phyloP scores from a whole-genome alignment of 495 filamentous ascomycete genomes.

The Neurospora pannonica region DNA sequence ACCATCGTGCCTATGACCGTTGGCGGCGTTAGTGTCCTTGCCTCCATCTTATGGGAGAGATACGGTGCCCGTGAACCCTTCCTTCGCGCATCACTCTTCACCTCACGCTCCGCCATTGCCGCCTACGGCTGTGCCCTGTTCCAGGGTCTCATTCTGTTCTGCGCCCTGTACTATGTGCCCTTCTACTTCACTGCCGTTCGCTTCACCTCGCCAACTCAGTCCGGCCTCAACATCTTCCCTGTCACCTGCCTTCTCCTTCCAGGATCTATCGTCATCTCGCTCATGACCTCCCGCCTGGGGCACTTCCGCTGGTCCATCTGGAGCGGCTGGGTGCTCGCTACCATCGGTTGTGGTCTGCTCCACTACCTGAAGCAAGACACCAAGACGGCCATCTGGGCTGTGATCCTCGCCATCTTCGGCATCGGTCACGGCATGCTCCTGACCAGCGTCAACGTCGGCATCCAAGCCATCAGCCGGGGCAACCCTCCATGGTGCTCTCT shows the following conservation, averaged over 20 bases:
- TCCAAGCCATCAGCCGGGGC: slow-evolving; percentile 42
- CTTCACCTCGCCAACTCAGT: slow-evolving; percentile 40
- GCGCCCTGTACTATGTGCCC: slow-evolving; percentile 48
- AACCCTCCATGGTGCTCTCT: no score
- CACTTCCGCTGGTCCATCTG: slow-evolving; percentile 46
- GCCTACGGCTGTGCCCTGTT: slow-evolving; percentile 24
- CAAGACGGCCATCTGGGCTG: slow-evolving; percentile 37
- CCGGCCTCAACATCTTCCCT: slow-evolving; percentile 34
- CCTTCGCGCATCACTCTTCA: slow-evolving; percentile 43
- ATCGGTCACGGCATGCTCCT: slow-evolving; percentile 46
- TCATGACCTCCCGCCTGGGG: slow-evolving; percentile 38
- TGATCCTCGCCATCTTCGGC: slow-evolving; percentile 43
- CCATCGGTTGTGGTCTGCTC: slow-evolving; percentile 40
- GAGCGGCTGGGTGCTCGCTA: slow-evolving; percentile 45
- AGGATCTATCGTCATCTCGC: slow-evolving; percentile 38
- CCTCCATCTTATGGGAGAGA: slow-evolving; percentile 30
- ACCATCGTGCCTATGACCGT: slow-evolving; percentile 39
- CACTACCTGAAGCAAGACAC: slow-evolving; percentile 38
- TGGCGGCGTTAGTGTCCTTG: slow-evolving; percentile 23
- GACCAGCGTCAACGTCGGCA: slow-evolving; percentile 38
- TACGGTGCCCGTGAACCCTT: slow-evolving; percentile 41
- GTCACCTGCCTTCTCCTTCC: slow-evolving; percentile 21
- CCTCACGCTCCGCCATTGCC: slow-evolving; percentile 23
- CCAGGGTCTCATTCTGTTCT: slow-evolving; percentile 31
- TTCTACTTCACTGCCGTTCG: slow-evolving; percentile 57